These are phyloP conservation scores for Uncinocarpus reesii DNA, from an alignment of 2,329 filamentous ascomycete genomes.

Conservation along the genomic window DNA sequence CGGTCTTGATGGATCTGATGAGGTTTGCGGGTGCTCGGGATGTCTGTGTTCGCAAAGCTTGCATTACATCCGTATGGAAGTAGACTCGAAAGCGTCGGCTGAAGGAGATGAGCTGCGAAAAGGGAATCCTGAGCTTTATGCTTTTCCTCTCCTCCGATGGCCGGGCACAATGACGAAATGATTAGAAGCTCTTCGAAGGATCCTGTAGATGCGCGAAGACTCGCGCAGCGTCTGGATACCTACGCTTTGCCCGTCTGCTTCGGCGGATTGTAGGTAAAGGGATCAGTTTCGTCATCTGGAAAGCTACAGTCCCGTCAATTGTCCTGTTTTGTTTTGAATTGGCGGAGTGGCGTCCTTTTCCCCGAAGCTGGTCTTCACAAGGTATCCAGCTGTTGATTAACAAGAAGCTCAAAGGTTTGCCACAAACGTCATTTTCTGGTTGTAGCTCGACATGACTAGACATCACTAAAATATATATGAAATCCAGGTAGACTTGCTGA, in stretches of 20 bases:
- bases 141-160: neutral
- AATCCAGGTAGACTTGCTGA: too few species aligned
- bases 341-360: too few species aligned
- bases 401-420: too few species aligned
- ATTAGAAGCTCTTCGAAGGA: neutral
- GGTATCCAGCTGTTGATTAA: too few species aligned
- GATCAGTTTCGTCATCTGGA: neutral
- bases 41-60: conserved; percentile 1
- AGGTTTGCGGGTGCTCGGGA: neutral
- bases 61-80: neutral
- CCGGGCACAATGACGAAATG: neutral
- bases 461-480: too few species aligned
- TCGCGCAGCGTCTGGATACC: too few species aligned
- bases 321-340: too few species aligned
- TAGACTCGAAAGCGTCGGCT: neutral
- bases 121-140: too few species aligned
- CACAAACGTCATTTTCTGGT: too few species aligned
- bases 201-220: neutral
- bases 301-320: neutral
- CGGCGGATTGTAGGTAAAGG: neutral
- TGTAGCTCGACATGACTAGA: too few species aligned
- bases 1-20: neutral
- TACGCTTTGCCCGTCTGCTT: neutral
- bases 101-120: too few species aligned
- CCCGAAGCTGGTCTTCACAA: too few species aligned